Evolutionary conservation across 2,329 filamentous ascomycete genomes (phyloP), one percentile per base, ranked within the genome.

Genomic region (Talaromyces sp.): DNA sequence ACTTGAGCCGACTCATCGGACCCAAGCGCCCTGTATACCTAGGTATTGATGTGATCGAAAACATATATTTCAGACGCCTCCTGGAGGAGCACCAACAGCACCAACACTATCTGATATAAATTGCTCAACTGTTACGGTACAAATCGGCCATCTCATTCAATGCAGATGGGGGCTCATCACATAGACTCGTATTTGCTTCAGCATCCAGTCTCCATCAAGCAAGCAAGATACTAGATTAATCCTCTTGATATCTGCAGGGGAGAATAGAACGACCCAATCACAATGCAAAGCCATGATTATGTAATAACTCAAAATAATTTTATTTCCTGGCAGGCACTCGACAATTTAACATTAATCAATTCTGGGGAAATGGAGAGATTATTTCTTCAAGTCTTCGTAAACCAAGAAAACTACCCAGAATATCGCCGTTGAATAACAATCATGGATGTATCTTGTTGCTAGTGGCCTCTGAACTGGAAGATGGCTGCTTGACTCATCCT

Each of bases 401-500:
- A 19, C 35, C 9, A n/a, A 19, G 6, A 4, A 13, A 39, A 37
- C 5, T 56, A 13, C 52, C 25, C 8, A 33, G 37, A 6, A 4
- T 22, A 17, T 19, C 33, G 31, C 31, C 4, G 25, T 37, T 5
- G 11, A 22, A 22, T 3, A 9, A 9, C 6, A 11, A 56, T 39
- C n/a, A 56, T 37, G 52, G 52, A 25, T 15, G 11, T 22, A 2
- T 25, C 15, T 10, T 2, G 11, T 15, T 37, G 3, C 11, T 37
- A 56, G 33, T 8, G 33, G n/a, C 17, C 19, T 47, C 31, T 22
- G 10, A 9, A 31, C 17, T 25, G 5, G n/a, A 9, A 35, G 7
- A 22, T 22, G 52, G 33, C 52, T 56, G 11, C 52, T 22, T 54
- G 60, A 62, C 60, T 62, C 60, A 62, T 61, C 50, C 31, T 52